A percentile compares a stretch with the other conserved stretches of the same genome.
Conservation (phyloP, 352 stramenopile species). For the Globisporangium iwayamae region DNA sequence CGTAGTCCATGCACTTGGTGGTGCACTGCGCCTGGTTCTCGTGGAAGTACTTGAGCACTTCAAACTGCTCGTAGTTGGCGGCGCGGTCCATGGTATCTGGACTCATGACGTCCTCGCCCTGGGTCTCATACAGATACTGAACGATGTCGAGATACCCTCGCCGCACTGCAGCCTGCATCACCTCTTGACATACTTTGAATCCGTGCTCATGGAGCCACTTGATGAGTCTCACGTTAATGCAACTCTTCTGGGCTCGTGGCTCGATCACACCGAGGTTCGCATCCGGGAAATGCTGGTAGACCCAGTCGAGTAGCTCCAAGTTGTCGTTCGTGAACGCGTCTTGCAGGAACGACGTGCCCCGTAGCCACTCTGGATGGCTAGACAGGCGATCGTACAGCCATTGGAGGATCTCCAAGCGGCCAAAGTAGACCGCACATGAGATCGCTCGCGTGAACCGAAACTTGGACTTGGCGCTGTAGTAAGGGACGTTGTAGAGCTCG, state of each 20-base stretch:
- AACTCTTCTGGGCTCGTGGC: background rate
- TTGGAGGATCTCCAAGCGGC: slow-evolving; percentile 3
- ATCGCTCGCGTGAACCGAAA: background rate
- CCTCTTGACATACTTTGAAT: background rate
- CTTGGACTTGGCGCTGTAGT: background rate
- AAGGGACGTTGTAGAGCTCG: background rate
- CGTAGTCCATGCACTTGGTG: background rate
- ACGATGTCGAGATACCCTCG: slow-evolving; percentile 1
- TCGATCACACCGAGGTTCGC: background rate
- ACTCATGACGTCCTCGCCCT: background rate
- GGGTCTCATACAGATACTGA: slow-evolving; percentile 4
- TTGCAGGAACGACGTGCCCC: background rate
- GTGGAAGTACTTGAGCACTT: slow-evolving; percentile 4
- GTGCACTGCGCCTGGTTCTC: background rate
- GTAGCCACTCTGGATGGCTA: background rate
- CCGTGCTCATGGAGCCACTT: slow-evolving; percentile 10
- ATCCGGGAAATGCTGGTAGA: background rate
- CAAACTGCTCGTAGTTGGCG: slow-evolving; percentile 4
- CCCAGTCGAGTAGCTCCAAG: slow-evolving; percentile 6
- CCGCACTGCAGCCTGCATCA: background rate
- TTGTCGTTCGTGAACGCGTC: background rate
- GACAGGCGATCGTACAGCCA: slow-evolving; percentile 10
- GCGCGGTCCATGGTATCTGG: background rate
- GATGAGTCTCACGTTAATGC: background rate
- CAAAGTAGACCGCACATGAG: background rate